A percentile compares a stretch with the other conserved stretches of the same genome.
Evolutionary conservation across 1,284 basidiomycete genomes (phyloP).

Genomic region (Marasmius fiardii): DNA sequence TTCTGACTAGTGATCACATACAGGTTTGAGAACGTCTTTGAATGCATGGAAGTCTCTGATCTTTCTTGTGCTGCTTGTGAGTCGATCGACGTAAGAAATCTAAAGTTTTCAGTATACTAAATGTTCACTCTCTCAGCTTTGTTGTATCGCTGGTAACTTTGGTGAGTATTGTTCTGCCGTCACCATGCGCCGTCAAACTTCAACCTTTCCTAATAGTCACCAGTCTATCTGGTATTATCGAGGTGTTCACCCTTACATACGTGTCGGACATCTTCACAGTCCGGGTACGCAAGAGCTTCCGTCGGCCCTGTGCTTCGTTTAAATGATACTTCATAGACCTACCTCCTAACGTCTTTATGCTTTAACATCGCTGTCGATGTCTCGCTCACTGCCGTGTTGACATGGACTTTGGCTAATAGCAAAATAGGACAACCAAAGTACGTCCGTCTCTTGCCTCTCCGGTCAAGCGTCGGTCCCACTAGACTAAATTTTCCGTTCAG

Average conservation of each 20-base stretch:
- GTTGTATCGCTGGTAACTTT: neutral
- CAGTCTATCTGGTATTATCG: neutral
- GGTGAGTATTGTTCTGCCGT: neutral
- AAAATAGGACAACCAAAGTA: neutral
- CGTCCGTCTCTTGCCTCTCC: neutral
- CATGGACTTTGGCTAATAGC: neutral
- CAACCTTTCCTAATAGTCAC: neutral
- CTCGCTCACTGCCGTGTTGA: neutral
- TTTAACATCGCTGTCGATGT: neutral
- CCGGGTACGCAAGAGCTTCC: neutral
- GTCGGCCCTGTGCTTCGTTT: neutral
- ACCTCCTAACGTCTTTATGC: neutral
- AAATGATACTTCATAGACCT: neutral
- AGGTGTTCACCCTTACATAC: neutral
- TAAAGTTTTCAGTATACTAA: neutral
- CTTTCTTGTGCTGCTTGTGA: neutral
- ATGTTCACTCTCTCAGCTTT: neutral
- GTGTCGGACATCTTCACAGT: neutral
- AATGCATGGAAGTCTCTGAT: neutral
- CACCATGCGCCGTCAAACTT: neutral
- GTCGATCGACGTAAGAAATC: neutral
- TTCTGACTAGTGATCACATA: neutral
- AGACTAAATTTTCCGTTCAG: neutral
- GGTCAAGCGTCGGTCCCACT: neutral
- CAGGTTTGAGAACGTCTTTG: neutral